Conservation (phyloP, 306 rosid genomes). For the Quercus gilva region DNA sequence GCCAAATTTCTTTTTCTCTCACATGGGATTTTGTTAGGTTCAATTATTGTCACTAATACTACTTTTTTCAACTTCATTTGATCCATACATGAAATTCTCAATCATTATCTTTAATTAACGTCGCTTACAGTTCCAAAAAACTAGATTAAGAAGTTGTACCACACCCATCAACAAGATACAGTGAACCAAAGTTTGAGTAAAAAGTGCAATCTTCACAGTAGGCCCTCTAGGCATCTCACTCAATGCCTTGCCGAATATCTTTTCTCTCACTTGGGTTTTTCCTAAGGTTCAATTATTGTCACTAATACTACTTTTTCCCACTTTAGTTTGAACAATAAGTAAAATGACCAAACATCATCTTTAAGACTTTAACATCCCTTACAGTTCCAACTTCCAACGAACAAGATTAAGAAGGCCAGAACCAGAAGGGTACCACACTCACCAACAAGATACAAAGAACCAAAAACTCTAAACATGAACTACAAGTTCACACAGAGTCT, state of each 20-base stretch:
- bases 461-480: no score
- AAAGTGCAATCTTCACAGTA: not conserved
- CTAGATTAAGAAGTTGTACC: not conserved
- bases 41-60: not conserved
- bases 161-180: not conserved
- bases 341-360: no score
- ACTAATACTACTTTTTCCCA: not conserved
- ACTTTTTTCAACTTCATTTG: not conserved
- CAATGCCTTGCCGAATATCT: no score
- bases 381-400: no score
- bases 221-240: no score
- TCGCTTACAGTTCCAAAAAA: no score
- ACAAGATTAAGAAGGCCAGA: not conserved
- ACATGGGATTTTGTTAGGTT: not conserved
- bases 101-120: no score
- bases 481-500: no score
- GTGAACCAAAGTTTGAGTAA: not conserved
- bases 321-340: not conserved
- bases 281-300: not conserved
- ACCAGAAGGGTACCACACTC: no score
- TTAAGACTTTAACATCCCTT: no score
- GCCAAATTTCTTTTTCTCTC: not conserved
- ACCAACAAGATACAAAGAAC: no score
- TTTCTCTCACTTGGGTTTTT: not conserved
- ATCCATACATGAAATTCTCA: no score